phyloP scores from a whole-genome alignment of 2,329 filamentous ascomycete species.

The Orbilia ellipsospora region DNA sequence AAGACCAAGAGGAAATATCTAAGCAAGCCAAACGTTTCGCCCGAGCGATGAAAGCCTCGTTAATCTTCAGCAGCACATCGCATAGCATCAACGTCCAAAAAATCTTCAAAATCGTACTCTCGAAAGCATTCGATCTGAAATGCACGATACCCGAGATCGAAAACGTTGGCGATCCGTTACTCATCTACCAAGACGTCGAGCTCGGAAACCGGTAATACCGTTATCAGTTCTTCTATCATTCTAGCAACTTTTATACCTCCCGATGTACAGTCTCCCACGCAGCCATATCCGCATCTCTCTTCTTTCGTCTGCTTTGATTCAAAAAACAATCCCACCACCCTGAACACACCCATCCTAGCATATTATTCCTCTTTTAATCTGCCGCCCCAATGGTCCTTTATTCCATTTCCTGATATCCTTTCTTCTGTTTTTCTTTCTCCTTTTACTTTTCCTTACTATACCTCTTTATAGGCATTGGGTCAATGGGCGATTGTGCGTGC shows the following conservation, averaged over 20 bases:
- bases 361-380: constrained; percentile 43
- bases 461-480: constrained; percentile 55
- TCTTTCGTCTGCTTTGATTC: constrained; percentile 8
- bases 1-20: constrained; percentile 98
- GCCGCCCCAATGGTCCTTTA: constrained; percentile 21
- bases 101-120: constrained; percentile 99
- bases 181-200: constrained; percentile 77
- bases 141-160: constrained; percentile 99
- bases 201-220: constrained; percentile 38
- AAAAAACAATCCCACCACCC: constrained; percentile 15
- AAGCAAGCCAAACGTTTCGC: constrained; percentile 75
- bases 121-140: constrained; percentile 97
- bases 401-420: constrained; percentile 40
- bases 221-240: neutral
- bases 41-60: constrained; percentile 90
- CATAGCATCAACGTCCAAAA: constrained; percentile 99
- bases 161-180: constrained; percentile 92
- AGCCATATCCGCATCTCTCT: constrained; percentile 47
- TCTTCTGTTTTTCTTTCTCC: constrained; percentile 19
- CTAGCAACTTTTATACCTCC: constrained; percentile 33
- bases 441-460: constrained; percentile 44
- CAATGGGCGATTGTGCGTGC: constrained; percentile 49
- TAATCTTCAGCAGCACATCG: constrained; percentile 98
- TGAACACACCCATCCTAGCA: constrained; percentile 47
- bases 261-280: constrained; percentile 54